Evolutionary conservation across 495 filamentous ascomycete genomes (phyloP).

Genomic region (Jackrogersella multiformis): DNA sequence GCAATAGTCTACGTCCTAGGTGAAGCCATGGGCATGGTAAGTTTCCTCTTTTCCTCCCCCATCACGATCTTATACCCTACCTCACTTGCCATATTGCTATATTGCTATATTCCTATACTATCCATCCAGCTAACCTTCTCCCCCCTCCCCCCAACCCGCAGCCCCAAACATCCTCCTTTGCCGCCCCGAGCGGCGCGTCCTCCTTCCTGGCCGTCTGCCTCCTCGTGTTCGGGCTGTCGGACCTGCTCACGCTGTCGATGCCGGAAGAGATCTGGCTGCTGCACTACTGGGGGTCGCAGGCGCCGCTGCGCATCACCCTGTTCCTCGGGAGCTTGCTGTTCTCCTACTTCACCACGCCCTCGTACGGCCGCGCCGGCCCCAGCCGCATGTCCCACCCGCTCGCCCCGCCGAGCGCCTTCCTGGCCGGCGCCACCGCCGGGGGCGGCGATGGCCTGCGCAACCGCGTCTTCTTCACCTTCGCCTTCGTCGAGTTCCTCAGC

Average conservation of each 20-base stretch:
- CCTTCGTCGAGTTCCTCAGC: constrained; percentile 81
- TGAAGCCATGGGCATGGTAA: constrained; percentile 80
- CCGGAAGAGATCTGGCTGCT: constrained; percentile 71
- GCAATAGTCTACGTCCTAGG: constrained; percentile 84
- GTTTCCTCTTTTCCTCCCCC: neutral
- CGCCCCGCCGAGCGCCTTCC: constrained; percentile 1
- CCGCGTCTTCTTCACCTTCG: constrained; percentile 81
- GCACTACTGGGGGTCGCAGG: constrained; percentile 75
- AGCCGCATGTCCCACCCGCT: constrained; percentile 44
- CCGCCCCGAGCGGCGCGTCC: constrained; percentile 69
- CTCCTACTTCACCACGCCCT: constrained; percentile 66
- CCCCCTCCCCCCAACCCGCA: too few relatives aligned
- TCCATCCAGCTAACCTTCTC: neutral
- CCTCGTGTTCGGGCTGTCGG: constrained; percentile 70
- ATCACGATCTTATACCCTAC: constrained; percentile 32
- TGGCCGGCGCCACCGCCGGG: constrained; percentile 42
- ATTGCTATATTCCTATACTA: too few relatives aligned
- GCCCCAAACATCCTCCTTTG: constrained; percentile 64
- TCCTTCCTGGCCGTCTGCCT: constrained; percentile 78
- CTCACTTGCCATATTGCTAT: neutral
- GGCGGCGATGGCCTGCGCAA: constrained; percentile 74
- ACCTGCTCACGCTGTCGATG: constrained; percentile 76
- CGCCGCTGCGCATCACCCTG: constrained; percentile 70
- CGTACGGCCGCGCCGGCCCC: constrained; percentile 41
- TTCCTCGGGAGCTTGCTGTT: constrained; percentile 74